Conservation (phyloP, 164 flowering plant species). For the Echeveria elegans region DNA sequence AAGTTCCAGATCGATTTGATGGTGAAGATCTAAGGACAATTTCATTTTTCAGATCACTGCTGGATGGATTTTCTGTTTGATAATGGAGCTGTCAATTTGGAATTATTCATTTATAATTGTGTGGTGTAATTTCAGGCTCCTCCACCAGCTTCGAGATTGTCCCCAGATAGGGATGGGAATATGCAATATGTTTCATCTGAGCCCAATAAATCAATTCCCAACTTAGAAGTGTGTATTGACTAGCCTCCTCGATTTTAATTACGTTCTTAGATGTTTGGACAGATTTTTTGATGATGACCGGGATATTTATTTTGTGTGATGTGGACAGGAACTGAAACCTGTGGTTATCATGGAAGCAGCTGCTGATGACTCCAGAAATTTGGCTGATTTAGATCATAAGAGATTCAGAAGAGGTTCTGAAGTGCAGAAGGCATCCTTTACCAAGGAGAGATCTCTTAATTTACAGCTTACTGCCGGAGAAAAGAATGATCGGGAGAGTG, state of each 20-base stretch:
- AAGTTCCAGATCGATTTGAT: slow-evolving; percentile 89
- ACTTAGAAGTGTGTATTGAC: slow-evolving; percentile 40
- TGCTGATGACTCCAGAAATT: slow-evolving; percentile 20
- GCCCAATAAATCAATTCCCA: slow-evolving; percentile 28
- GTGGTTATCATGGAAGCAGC: slow-evolving; percentile 22
- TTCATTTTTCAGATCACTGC: background rate
- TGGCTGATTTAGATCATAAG: slow-evolving; percentile 23
- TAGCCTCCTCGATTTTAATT: background rate
- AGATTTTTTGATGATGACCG: background rate
- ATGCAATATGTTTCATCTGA: slow-evolving; percentile 26
- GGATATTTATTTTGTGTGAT: background rate
- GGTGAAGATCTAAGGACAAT: slow-evolving; percentile 35
- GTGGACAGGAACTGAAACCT: slow-evolving; percentile 31
- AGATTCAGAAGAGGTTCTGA: slow-evolving; percentile 22
- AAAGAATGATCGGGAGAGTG: slow-evolving; percentile 34
- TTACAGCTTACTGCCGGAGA: slow-evolving; percentile 49
- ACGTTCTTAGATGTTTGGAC: background rate
- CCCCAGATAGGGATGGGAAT: slow-evolving; percentile 56
- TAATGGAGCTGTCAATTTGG: background rate
- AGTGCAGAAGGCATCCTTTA: slow-evolving; percentile 20
- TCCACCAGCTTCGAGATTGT: slow-evolving; percentile 50
- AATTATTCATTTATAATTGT: slow-evolving; percentile 7
- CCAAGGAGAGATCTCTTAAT: slow-evolving; percentile 36
- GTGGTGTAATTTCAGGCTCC: slow-evolving; percentile 36
- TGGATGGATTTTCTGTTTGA: background rate